phyloP scores from a whole-genome alignment of 176 grass and related monocot species.

The Lolium multiflorum region DNA sequence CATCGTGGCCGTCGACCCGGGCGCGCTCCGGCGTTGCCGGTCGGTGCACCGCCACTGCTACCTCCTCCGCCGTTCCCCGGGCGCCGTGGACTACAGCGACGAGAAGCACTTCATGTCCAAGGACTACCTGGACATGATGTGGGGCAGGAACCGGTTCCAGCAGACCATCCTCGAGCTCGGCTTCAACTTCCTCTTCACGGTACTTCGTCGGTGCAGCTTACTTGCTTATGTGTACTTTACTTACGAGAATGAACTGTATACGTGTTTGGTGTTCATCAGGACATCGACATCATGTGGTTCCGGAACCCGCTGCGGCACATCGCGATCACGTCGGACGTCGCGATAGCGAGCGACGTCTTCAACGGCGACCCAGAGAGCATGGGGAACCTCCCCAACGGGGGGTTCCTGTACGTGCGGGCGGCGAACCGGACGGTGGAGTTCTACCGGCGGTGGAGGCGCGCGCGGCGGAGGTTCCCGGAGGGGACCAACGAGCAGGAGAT shows the following conservation, averaged over 20 bases:
- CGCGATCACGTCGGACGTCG: slow-evolving; percentile 69
- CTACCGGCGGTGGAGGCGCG: slow-evolving; percentile 67
- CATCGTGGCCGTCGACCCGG: slow-evolving; percentile 63
- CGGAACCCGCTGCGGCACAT: slow-evolving; percentile 78
- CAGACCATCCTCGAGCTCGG: slow-evolving; percentile 75
- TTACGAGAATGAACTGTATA: not conserved
- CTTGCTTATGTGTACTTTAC: no score
- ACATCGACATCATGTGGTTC: slow-evolving; percentile 89
- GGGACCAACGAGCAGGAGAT: slow-evolving; percentile 72
- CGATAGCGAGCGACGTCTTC: slow-evolving; percentile 71
- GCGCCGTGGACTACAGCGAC: slow-evolving; percentile 51
- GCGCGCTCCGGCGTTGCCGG: slow-evolving; percentile 56
- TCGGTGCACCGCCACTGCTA: slow-evolving; percentile 67
- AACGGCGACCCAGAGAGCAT: slow-evolving; percentile 60
- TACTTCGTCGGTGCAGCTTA: not conserved
- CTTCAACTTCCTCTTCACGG: slow-evolving; percentile 89
- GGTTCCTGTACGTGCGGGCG: slow-evolving; percentile 69
- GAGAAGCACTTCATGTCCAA: slow-evolving; percentile 78
- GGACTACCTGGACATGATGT: slow-evolving; percentile 89
- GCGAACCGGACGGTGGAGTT: slow-evolving; percentile 58
- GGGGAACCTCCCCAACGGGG: slow-evolving; percentile 68
- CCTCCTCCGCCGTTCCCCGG: slow-evolving; percentile 41
- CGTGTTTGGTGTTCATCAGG: slow-evolving; percentile 48
- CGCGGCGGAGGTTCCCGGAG: slow-evolving; percentile 46
- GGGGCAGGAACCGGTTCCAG: slow-evolving; percentile 72